Base-by-base conservation (phyloP, 768 basidiomycete species). In the Phanerochaete carnosa region DNA sequence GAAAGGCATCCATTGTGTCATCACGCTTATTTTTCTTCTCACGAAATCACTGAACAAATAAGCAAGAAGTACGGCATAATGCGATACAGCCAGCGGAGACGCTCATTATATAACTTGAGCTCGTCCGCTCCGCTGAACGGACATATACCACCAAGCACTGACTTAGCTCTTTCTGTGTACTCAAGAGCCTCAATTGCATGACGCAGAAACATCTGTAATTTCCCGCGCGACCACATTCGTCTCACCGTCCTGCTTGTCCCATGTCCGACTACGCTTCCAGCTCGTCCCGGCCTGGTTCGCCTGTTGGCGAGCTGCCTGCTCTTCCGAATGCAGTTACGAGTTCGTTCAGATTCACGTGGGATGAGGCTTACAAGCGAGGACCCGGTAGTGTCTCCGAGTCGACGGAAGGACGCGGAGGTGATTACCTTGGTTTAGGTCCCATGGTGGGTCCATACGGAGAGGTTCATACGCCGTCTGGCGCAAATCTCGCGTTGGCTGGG, bases 341-440 rank as follows among this genome's bases (percentile, higher is more conserved):
- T 8, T 83, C 85, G 4, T 92, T 86, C 73, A 77, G 90, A 64
- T 91, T 92, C 74, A 85, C 81, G 39, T 93, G 89, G 88, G 91
- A 92, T 67, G 79, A 81, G 11, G 69, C 83, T 15, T 71, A 80
- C 43, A 80, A 80, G 58, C 79, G 75, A 56, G 89, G 90, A 3
- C 89, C 90, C 33, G 86, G 81, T 52, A 92, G 90, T 70, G 80
- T 78, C 19, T 87, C 90, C 1, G 90, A 86, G 51, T 88, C 88
- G 8, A 87, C 90, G 51, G 88, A 87, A 35, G 81, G 83, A 22
- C 80, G 80, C 30, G 83, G 77, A 67, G 39, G 39, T 19, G 87
- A 91, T 71, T 81, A 87, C 69, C 81, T 83, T 62, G 70, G 68
- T 37, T 9, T 39, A 26, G 35, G 54, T 15, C 2, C 54, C 33